Percentiles rank a stretch among this genome's conserved stretches.
These are phyloP conservation scores for Candida bentonensis DNA, from an alignment of 805 yeast species.

Conservation along the genomic window DNA sequence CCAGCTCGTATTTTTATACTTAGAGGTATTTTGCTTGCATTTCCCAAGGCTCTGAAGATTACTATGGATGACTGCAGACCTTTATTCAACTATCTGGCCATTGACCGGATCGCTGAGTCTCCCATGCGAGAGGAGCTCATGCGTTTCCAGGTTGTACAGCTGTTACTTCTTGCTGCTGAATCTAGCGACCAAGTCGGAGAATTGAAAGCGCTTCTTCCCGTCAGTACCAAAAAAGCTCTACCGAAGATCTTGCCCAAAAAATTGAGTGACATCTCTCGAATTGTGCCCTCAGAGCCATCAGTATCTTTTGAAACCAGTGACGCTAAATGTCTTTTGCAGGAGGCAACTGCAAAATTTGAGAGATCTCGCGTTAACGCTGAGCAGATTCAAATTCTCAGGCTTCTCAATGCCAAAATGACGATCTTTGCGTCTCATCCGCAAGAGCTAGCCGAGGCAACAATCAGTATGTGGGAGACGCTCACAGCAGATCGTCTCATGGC, in stretches of 20 bases:
- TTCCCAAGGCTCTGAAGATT: background rate
- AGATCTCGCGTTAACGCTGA: conserved; percentile 3
- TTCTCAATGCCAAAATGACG: background rate
- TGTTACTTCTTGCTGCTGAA: background rate
- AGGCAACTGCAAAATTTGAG: conserved; percentile 3
- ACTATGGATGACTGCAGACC: background rate
- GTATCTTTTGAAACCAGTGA: conserved; percentile 6
- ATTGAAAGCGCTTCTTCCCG: background rate
- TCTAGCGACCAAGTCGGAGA: background rate
- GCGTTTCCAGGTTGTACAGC: background rate
- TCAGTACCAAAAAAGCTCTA: background rate
- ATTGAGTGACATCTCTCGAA: background rate
- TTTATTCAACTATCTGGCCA: background rate
- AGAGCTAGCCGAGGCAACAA: conserved; percentile 23
- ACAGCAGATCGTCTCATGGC: conserved; percentile 46
- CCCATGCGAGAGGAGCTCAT: background rate
- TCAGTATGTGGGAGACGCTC: conserved; percentile 43
- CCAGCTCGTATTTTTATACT: background rate
- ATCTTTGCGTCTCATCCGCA: conserved; percentile 5
- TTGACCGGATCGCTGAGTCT: background rate
- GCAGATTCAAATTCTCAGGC: background rate
- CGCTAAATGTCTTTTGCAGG: conserved; percentile 5
- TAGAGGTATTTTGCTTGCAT: background rate
- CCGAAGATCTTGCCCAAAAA: background rate
- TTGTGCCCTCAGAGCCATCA: conserved; percentile 5